phyloP scores from a whole-genome alignment of 2,329 filamentous ascomycete genomes.

The Sporothrix phasma region DNA sequence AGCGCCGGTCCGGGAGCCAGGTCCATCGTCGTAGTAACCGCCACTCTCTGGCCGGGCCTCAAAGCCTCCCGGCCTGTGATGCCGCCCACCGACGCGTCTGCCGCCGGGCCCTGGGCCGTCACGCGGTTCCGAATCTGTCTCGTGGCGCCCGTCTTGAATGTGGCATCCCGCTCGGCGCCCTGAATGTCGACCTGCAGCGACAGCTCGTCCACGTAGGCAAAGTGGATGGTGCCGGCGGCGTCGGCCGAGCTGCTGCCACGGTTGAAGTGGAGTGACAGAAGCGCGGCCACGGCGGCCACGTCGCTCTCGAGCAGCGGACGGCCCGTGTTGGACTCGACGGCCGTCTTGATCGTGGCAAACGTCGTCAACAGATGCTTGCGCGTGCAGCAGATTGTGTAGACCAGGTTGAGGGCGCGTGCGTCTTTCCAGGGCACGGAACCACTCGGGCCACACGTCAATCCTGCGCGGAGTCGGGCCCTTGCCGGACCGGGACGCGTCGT shows the following conservation, averaged over 20 bases:
- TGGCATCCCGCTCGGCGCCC: conserved; percentile 54
- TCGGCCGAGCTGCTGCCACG: conserved; percentile 29
- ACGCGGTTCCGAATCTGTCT: conserved; percentile 34
- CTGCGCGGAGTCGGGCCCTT: background rate
- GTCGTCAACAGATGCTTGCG: conserved; percentile 88
- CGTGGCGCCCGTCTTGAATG: conserved; percentile 48
- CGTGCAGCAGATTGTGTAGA: conserved; percentile 91
- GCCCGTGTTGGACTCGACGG: conserved; percentile 76
- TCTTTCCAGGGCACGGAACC: conserved; percentile 65
- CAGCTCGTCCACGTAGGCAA: conserved; percentile 77
- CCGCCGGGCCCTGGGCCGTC: conserved; percentile 35
- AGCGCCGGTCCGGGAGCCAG: too few relatives aligned
- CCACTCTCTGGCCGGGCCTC: conserved; percentile 7
- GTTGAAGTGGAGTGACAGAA: conserved; percentile 11
- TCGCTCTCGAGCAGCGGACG: conserved; percentile 62
- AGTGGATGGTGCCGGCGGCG: conserved; percentile 67
- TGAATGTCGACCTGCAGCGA: conserved; percentile 72
- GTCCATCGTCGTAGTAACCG: conserved; percentile 13
- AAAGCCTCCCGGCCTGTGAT: conserved; percentile 40
- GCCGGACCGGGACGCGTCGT: background rate
- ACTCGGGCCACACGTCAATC: conserved; percentile 57
- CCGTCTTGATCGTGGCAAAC: conserved; percentile 73
- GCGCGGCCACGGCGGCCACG: conserved; percentile 67
- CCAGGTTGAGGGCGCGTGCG: conserved; percentile 79
- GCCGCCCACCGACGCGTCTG: conserved; percentile 48